Evolutionary conservation across 768 basidiomycete genomes (phyloP), one percentile per base, ranked within the genome.

Genomic region (Termitomyces sp.): DNA sequence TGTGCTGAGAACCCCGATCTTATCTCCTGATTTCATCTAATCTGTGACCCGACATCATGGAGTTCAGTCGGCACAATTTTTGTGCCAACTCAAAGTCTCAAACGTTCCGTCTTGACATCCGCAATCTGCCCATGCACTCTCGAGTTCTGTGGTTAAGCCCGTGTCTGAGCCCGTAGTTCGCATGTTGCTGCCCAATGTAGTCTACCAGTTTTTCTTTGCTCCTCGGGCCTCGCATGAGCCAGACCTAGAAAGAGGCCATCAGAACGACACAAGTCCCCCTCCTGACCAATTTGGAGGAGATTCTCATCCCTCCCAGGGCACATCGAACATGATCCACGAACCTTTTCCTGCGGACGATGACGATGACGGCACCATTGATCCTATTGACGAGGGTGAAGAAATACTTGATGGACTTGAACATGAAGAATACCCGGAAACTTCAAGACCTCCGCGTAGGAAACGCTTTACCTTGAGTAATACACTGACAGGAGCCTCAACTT

Each of bases 161-260:
- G 18, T 53, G 6, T 26, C 30, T 12, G n/a, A 54, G 18, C 40
- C 28, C 28, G 5, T 30, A 41, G 28, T n/a, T n/a, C 40, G 9
- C 18, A 63, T 63, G 61, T 44, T 61, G 61, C 53, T 64, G 30
- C 47, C 43, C 18, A 64, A 64, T 53, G 57, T 60, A 20, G 56
- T 60, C 51, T 61, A 59, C 38, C 59, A 63, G 35, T 63, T 64
- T 35, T 62, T 65, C 40, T 58, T 65, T 28, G 61, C 60, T 51
- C 55, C 53, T 26, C 35, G 49, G n/a, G 48, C 38, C 53, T 33
- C 50, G n/a, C 53, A 56, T 32, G 18, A 61, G 44, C 47, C 36
- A 14, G 64, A 67, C 46, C 62, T 61, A 16, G 66, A 67, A 41
- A 64, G 57, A 48, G 66, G 66, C 49, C 55, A 43, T 50, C 48